Evolutionary conservation across 1,284 basidiomycete genomes (phyloP).

Genomic region (Leccinum ponderosum): DNA sequence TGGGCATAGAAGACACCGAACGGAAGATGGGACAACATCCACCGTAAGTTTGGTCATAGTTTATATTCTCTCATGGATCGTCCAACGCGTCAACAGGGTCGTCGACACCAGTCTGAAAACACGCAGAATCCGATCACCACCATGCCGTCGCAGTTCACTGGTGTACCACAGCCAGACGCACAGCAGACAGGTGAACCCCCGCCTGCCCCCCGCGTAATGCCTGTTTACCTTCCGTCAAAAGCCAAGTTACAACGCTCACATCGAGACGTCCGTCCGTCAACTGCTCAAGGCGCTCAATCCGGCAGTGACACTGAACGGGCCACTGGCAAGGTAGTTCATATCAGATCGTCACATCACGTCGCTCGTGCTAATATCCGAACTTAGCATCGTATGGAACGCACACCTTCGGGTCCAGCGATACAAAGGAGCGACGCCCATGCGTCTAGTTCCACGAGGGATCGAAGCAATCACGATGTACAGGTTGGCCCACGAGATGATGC

Average conservation of each 20-base stretch:
- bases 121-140: slow-evolving; percentile 29
- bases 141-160: slow-evolving; percentile 19
- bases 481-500: slow-evolving; percentile 26
- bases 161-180: slow-evolving; percentile 20
- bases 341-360: slow-evolving; percentile 9
- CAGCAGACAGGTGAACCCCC: slow-evolving; percentile 35
- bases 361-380: slow-evolving; percentile 21
- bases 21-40: slow-evolving; percentile 31
- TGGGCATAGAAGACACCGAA: slow-evolving; percentile 33
- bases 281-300: slow-evolving; percentile 33
- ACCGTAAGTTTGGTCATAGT: slow-evolving; percentile 21
- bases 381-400: slow-evolving; percentile 36
- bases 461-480: slow-evolving; percentile 25
- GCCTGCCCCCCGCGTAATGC: slow-evolving; percentile 38
- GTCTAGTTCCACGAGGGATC: slow-evolving; percentile 29
- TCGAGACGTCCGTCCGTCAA: slow-evolving; percentile 29
- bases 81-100: slow-evolving; percentile 24
- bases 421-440: slow-evolving; percentile 33
- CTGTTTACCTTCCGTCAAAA: slow-evolving; percentile 39
- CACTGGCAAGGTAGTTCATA: slow-evolving; percentile 28
- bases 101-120: slow-evolving; percentile 32
- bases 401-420: slow-evolving; percentile 31
- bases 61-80: slow-evolving; percentile 20
- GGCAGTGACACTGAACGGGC: slow-evolving; percentile 33
- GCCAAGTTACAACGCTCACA: slow-evolving; percentile 33